phyloP scores from a whole-genome alignment of 2,329 filamentous ascomycete species.

The Torrubiella hemipterigena region DNA sequence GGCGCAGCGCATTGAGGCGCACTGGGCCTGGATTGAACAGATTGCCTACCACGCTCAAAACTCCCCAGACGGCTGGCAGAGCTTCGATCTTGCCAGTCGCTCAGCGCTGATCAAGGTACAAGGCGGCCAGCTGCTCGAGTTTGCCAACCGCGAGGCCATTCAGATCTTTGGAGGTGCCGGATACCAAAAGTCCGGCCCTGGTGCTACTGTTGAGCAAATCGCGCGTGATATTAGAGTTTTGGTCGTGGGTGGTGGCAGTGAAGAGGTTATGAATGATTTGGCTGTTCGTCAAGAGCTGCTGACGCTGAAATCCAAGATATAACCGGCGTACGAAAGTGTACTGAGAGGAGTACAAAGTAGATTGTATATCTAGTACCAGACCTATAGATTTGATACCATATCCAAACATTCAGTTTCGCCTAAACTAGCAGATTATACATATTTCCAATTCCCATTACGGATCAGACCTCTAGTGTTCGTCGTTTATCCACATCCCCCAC shows the following conservation, averaged over 20 bases:
- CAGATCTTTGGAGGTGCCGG: conserved; percentile 41
- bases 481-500: too few relatives aligned
- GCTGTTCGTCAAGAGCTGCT: conserved; percentile 32
- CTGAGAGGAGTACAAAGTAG: too few relatives aligned
- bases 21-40: conserved; percentile 50
- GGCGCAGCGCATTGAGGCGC: conserved; percentile 44
- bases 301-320: conserved; percentile 1
- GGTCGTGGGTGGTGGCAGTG: conserved; percentile 40
- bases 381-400: too few relatives aligned
- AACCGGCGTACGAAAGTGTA: too few relatives aligned
- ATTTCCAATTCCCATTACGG: too few relatives aligned
- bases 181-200: conserved; percentile 34
- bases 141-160: conserved; percentile 37
- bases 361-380: too few relatives aligned
- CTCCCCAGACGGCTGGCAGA: conserved; percentile 12
- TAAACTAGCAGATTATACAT: too few relatives aligned
- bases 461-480: too few relatives aligned
- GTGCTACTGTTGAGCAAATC: conserved; percentile 37
- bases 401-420: too few relatives aligned
- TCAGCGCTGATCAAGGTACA: conserved; percentile 30
- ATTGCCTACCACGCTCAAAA: conserved; percentile 38
- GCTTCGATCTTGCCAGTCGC: conserved; percentile 18
- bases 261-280: conserved; percentile 40
- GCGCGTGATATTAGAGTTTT: conserved; percentile 31
- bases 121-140: conserved; percentile 33